phyloP scores from a whole-genome alignment of 169 alveolate species.

The Cryptosporidium baileyi region DNA sequence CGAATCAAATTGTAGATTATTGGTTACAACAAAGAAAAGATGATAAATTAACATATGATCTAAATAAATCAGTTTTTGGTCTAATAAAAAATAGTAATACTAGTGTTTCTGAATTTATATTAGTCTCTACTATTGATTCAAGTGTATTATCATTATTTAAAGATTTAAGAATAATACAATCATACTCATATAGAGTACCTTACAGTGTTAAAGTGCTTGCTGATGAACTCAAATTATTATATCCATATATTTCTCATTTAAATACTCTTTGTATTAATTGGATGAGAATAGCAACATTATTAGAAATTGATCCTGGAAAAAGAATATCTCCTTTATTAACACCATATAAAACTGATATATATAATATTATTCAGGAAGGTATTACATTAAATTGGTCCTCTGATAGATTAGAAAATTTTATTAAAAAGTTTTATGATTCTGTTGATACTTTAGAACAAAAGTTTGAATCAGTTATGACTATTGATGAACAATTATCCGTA shows the following conservation, averaged over 20 bases:
- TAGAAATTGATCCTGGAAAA: slow-evolving; percentile 55
- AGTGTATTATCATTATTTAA: slow-evolving; percentile 76
- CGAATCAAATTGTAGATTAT: slow-evolving; percentile 79
- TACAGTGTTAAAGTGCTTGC: slow-evolving; percentile 87
- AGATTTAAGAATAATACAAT: slow-evolving; percentile 81
- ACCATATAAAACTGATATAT: slow-evolving; percentile 44
- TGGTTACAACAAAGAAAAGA: slow-evolving; percentile 85
- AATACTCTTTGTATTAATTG: slow-evolving; percentile 75
- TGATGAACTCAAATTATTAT: slow-evolving; percentile 89
- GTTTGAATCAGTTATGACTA: slow-evolving; percentile 74
- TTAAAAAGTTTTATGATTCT: slow-evolving; percentile 71
- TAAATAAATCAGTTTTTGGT: slow-evolving; percentile 78
- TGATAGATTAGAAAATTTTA: slow-evolving; percentile 74
- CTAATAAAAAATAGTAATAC: slow-evolving; percentile 72
- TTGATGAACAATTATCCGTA: slow-evolving; percentile 54
- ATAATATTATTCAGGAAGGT: slow-evolving; percentile 75
- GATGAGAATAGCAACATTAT: slow-evolving; percentile 54
- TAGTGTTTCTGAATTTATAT: slow-evolving; percentile 79
- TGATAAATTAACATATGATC: slow-evolving; percentile 73
- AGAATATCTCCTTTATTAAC: slow-evolving; percentile 52
- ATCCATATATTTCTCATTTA: slow-evolving; percentile 84
- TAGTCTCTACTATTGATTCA: slow-evolving; percentile 85
- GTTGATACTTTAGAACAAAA: slow-evolving; percentile 75
- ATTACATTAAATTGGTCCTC: slow-evolving; percentile 75
- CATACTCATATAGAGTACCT: slow-evolving; percentile 85